Evolutionary conservation across 2,329 filamentous ascomycete species (phyloP), one percentile per base, ranked within the genome.

Genomic region (Sclerotinia subarctica): DNA sequence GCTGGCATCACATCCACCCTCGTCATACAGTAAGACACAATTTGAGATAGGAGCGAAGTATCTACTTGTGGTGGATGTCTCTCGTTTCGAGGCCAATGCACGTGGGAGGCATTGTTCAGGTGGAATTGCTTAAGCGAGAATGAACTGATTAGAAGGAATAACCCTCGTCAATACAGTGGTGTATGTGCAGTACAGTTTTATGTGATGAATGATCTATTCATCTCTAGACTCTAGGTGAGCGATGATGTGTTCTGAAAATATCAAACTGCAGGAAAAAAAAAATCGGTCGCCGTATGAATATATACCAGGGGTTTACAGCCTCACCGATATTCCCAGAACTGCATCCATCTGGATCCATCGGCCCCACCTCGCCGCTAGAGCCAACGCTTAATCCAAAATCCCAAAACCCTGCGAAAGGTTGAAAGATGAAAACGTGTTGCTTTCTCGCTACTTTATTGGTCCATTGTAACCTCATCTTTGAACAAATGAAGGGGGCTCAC

Each of bases 301-400:
- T n/a, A n/a, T n/a, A 24, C 46, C 38, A 42, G 59, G 21, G 59
- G 11, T 32, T 52, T 8, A 7, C 46, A 11, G 32, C 46, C n/a
- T 63, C 59, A 63, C 59, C 59, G 59, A 63, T 42, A 51, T 63
- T 63, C 59, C 59, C 46, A 49, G 46, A 35, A 49, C 44, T 47
- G 44, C 44, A 35, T 49, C 8, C 6, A 57, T 38, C 21, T 35
- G n/a, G 32, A 51, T 35, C 6, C 19, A 26, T 62, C 7, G 46
- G 17, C 32, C 59, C 59, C 46, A 63, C 59, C 32, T 8, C 21
- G 21, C 59, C 59, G 59, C 47, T 63, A 51, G 46, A 51, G 32
- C 59, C 59, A 62, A 62, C 58, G 59, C 59, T 63, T 51, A 63
- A 51, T 26, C 47, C 47, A 51, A 19, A 51, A 0, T 42, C 46